Evolutionary conservation across 2,329 filamentous ascomycete species (phyloP).

Genomic region (Fusarium sacchari): DNA sequence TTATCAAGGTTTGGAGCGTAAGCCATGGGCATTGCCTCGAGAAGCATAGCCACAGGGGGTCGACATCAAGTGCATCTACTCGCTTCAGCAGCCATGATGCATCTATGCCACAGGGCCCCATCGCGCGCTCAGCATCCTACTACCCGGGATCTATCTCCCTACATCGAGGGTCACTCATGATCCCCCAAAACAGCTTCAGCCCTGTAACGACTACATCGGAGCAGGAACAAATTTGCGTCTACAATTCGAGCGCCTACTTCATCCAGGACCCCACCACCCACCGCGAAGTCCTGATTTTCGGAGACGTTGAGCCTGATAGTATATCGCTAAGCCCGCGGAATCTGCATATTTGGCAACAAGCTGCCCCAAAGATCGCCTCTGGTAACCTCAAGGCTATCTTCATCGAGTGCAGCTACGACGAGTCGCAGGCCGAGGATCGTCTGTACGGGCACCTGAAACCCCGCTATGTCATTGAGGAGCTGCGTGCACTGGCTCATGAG

Average conservation of each 20-base stretch:
- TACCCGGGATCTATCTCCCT: slow-evolving; percentile 28
- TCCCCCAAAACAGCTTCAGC: slow-evolving; percentile 46
- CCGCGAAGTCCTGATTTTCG: slow-evolving; percentile 89
- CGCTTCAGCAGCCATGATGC: slow-evolving; percentile 62
- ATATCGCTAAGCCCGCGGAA: slow-evolving; percentile 86
- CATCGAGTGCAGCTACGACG: slow-evolving; percentile 94
- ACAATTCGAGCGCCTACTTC: slow-evolving; percentile 94
- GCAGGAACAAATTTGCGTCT: slow-evolving; percentile 70
- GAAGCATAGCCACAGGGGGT: slow-evolving; percentile 72
- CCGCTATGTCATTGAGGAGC: slow-evolving; percentile 81
- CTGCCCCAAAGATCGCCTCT: slow-evolving; percentile 81
- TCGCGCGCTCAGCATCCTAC: slow-evolving; percentile 42
- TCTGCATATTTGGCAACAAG: slow-evolving; percentile 84
- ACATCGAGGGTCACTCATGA: slow-evolving; percentile 43
- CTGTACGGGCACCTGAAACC: slow-evolving; percentile 93
- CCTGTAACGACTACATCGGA: slow-evolving; percentile 43
- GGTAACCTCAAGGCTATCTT: slow-evolving; percentile 83
- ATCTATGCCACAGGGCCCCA: slow-evolving; percentile 43
- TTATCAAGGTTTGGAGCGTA: slow-evolving; percentile 86
- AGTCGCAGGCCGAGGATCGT: slow-evolving; percentile 78
- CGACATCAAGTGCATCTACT: slow-evolving; percentile 59
- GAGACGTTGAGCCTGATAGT: slow-evolving; percentile 93
- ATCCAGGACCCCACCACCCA: slow-evolving; percentile 78
- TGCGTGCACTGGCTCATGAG: slow-evolving; percentile 75
- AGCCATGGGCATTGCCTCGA: slow-evolving; percentile 92